A percentile compares a stretch with the other conserved stretches of the same genome.
Evolutionary conservation across 164 flowering plant species (phyloP).

Genomic region (Magnolia changhungtana): DNA sequence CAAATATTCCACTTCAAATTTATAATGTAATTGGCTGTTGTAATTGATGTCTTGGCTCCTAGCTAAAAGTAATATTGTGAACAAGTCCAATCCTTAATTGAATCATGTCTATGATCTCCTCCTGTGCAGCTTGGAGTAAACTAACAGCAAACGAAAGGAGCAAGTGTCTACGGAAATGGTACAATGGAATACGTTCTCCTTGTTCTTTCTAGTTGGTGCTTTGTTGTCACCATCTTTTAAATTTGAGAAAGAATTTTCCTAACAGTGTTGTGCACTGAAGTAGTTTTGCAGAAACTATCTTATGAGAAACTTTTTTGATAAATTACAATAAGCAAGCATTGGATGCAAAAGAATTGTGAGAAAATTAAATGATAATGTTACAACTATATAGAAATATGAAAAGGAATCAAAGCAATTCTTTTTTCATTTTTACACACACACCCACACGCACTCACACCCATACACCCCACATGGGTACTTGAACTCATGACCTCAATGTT

Average conservation of each 20-base stretch:
- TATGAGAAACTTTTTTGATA: background rate
- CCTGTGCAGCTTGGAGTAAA: conserved; percentile 86
- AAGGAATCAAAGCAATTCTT: too few relatives aligned
- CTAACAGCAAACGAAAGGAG: conserved; percentile 87
- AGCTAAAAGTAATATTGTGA: too few relatives aligned
- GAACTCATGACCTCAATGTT: too few relatives aligned
- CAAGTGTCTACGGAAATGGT: conserved; percentile 83
- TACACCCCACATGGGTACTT: too few relatives aligned
- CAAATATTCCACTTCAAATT: too few relatives aligned
- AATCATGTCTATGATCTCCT: background rate
- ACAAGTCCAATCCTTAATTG: background rate
- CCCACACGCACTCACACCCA: too few relatives aligned
- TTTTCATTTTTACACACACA: too few relatives aligned
- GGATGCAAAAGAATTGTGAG: background rate
- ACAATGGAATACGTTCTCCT: conserved; percentile 1
- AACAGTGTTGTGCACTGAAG: too few relatives aligned
- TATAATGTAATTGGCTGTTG: too few relatives aligned
- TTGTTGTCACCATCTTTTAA: background rate
- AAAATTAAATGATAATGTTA: too few relatives aligned
- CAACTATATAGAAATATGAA: too few relatives aligned
- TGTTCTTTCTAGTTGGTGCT: background rate
- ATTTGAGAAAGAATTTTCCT: background rate
- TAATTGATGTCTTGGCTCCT: too few relatives aligned
- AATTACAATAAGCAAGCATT: background rate
- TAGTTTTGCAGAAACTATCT: background rate